phyloP scores from a whole-genome alignment of 805 yeast species.

The Clavispora phyllophila region DNA sequence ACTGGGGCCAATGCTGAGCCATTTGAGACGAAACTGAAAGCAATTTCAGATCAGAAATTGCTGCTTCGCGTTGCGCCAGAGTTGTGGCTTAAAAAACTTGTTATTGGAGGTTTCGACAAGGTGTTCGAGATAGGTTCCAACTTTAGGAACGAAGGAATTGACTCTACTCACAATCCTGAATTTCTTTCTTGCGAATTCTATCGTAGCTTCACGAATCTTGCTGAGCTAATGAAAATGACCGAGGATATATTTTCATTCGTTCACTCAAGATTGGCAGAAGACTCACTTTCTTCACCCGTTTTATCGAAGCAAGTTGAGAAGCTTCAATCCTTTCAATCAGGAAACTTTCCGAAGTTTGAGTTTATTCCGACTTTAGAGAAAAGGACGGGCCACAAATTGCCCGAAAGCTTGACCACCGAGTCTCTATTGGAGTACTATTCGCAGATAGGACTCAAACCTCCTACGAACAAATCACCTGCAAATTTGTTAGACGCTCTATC shows the following conservation, averaged over 20 bases:
- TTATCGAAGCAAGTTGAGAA: constrained; percentile 14
- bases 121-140: constrained; percentile 82
- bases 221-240: constrained; percentile 61
- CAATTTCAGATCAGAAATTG: constrained; percentile 34
- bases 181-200: constrained; percentile 89
- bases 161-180: constrained; percentile 90
- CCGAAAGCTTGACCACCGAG: constrained; percentile 37
- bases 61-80: constrained; percentile 91
- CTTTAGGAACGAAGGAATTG: constrained; percentile 92
- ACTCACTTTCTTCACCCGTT: constrained; percentile 11
- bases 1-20: constrained; percentile 96
- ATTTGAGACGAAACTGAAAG: constrained; percentile 51
- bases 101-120: constrained; percentile 80
- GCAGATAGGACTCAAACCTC: constrained; percentile 30
- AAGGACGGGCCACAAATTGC: constrained; percentile 46
- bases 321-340: constrained; percentile 5
- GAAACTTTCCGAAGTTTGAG: constrained; percentile 42
- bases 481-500: constrained; percentile 64
- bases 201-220: constrained; percentile 61
- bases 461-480: constrained; percentile 44
- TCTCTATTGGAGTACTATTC: constrained; percentile 38
- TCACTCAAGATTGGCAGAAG: constrained; percentile 22
- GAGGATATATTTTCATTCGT: constrained; percentile 50
- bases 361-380: constrained; percentile 61
- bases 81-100: constrained; percentile 80